Evolutionary conservation across 2,329 filamentous ascomycete species (phyloP), one percentile per base, ranked within the genome.

Genomic region (Penicillium sp.): DNA sequence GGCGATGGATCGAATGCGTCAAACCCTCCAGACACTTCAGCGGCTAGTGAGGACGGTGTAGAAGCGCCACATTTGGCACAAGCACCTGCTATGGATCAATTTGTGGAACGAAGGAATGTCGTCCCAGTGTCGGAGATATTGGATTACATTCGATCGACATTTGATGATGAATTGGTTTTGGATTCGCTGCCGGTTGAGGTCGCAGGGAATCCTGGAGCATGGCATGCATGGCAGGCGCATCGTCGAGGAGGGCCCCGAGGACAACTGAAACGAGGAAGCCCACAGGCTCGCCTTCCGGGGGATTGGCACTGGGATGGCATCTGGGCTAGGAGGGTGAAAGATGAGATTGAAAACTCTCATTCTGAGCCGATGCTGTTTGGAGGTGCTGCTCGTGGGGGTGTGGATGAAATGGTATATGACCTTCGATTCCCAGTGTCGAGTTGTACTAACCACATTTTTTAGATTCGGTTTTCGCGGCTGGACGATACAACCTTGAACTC

Each of bases 271-370:
- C 74, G 58, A 77, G 77, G 69, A 70, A 83, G 75, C 57, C 78
- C 67, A 50, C 72, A 70, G 61, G 68, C 74, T 35, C 76, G 86
- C 58, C 80, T 82, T 48, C 91, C 91, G 0, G 89, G 89, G 7
- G 89, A 96, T 66, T 97, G 93, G 93, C 96, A 96, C 69, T 97
- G 93, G 93, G 91, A 96, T 67, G 92, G 93, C 0, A 93, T 97
- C 0, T 99, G 93, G 93, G 90, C 95, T 70, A 88, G 92, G 61
- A 83, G 93, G 53, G 92, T 96, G 1, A 87, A 85, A 73, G 89
- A 88, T 72, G 89, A 89, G 18, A 84, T 97, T 42, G 83, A 87
- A 49, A 81, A 83, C 10, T 96, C 91, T 67, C 76, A 91, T 48
- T 89, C 90, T 1, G 93, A 97, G 63, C 79, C 86, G 2, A 86